Evolutionary conservation across 805 yeast genomes (phyloP), one percentile per base, ranked within the genome.

Genomic region (Saturnispora halmiae): DNA sequence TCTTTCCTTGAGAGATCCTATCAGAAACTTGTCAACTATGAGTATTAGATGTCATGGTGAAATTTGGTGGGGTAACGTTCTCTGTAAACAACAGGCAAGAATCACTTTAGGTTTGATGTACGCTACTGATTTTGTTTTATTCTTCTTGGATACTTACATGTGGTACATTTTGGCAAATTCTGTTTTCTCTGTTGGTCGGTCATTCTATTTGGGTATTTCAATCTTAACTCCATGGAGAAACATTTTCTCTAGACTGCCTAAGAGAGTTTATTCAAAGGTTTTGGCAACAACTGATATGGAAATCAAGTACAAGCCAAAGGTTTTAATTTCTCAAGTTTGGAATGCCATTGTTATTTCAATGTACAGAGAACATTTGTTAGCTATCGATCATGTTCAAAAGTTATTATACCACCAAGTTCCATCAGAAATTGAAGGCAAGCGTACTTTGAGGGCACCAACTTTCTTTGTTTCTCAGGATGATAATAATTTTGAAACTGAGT

Each of bases 161-260:
- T 92, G 99, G 99, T 92, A 92, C 73, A 88, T 92, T 71, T 71
- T 92, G 55, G 80, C 83, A 63, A 92, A 90, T 76, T 82, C 95
- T 65, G 75, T 86, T 52, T 88, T 86, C 77, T 90, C 97, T 47
- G 86, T 92, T 57, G 96, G 95, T 54, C 85, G 95, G 62, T 92
- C 98, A 13, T 92, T 92, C 75, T 92, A 90, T 73, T 75, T 94
- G 65, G 99, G 99, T 82, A 88, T 92, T 55, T 92, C 99, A 34
- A 90, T 92, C 51, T 78, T 88, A 72, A 92, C 99, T 31, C 99
- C 99, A 48, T 92, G 99, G 99, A 85, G 97, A 77, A 92, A 94
- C 64, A 88, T 92, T 54, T 92, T 90, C 73, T 80, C 96, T 41
- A 81, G 99, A 66, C 71, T 92, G 61, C 99, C 99, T 61, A 92